Base-by-base conservation (phyloP, 495 filamentous ascomycete genomes). In the Lasiosphaeriaceae sp. region DNA sequence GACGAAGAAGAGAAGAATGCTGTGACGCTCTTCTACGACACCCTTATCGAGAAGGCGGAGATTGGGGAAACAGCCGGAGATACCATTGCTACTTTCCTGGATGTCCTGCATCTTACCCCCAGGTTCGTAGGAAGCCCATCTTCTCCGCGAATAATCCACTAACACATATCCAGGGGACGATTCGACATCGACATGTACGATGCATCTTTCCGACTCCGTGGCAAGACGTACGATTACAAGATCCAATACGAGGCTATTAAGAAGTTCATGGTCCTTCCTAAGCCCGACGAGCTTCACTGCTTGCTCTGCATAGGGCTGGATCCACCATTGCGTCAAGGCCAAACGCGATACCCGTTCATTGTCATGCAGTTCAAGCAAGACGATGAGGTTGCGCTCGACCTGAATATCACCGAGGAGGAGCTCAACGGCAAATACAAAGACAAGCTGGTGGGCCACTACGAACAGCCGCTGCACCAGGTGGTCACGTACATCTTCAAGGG, bases 131-230 rank as follows among this genome's bases (percentile, higher is more conserved):
- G 56, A 11, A n/a, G 22, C 41, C 47, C 41, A n/a, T 34, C 9
- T 31, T 52, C 14, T 6, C 5, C 31, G 21, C 51, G 29, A 26
- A 26, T 51, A 16, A 49, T 5, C 21, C 51, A 11, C 74, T 81
- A 53, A 84, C 64, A 39, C 17, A 57, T 6, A 55, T 20, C 44
- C 69, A 96, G 94, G 88, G 95, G 95, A 69, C 94, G 95, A 50
- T 99, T 97, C 80, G 95, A 97, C 72, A 96, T 97, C 79, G 95
- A 97, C 70, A 96, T 99, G 90, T 99, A 97, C 81, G 95, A 97
- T 69, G 84, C 85, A 1, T 97, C 95, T 5, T 97, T 99, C 83
- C 88, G 95, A 55, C 83, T 99, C 55, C 93, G 95, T 49, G 95
- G 95, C 50, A 97, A 97, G 74, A 99, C 95, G 29, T 99, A 99